phyloP scores from a whole-genome alignment of 2,329 filamentous ascomycete genomes.

The Myriangium duriaei region DNA sequence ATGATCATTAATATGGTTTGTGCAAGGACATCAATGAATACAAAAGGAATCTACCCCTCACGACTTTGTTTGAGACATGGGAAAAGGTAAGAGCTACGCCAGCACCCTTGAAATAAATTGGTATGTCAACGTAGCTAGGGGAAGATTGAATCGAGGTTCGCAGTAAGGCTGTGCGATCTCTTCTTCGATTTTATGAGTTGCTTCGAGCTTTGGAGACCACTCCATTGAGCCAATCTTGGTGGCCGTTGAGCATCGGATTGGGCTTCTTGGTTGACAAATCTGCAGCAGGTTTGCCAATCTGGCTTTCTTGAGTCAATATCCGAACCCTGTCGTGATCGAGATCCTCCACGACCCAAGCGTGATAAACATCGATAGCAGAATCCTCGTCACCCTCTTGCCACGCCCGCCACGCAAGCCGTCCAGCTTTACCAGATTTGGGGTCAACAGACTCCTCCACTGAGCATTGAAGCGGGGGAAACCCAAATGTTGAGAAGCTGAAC shows the following conservation, averaged over 20 bases:
- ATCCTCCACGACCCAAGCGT: conserved; percentile 26
- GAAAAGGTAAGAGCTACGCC: too few species aligned
- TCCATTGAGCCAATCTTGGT: conserved; percentile 27
- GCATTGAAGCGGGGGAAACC: conserved; percentile 22
- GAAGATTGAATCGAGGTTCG: too few species aligned
- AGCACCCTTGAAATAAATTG: too few species aligned
- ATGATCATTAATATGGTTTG: too few species aligned
- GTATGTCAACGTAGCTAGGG: too few species aligned
- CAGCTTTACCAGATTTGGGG: conserved; percentile 11
- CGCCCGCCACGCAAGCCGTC: conserved; percentile 17
- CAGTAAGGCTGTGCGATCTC: too few species aligned
- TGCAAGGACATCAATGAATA: too few species aligned
- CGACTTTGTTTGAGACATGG: too few species aligned
- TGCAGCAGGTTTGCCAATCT: conserved; percentile 21
- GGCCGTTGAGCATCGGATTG: conserved; percentile 25
- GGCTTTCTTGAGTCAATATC: conserved; percentile 26
- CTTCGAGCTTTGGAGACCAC: conserved; percentile 18
- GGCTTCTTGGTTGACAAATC: conserved; percentile 20
- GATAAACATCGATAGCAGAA: conserved; percentile 22
- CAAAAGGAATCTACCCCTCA: too few species aligned
- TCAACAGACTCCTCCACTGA: conserved; percentile 16
- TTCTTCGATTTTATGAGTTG: too few species aligned
- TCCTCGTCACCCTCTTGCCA: conserved; percentile 14
- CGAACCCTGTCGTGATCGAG: conserved; percentile 21
- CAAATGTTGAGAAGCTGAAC: conserved; percentile 26